Evolutionary conservation across 108 stramenopile genomes (phyloP).

Genomic region (Epipyxis sp.): DNA sequence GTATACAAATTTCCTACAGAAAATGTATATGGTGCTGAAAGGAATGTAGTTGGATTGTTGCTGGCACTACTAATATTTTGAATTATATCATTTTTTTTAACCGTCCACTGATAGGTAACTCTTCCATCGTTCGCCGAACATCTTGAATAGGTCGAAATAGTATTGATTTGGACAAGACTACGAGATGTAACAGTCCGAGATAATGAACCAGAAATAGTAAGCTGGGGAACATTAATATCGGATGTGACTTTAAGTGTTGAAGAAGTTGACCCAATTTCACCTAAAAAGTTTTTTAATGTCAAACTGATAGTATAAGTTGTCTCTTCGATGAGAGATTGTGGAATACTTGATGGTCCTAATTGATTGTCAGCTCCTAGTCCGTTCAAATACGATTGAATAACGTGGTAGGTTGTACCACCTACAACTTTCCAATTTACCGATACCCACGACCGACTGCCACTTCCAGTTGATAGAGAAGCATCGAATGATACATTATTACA

Average conservation of each 20-base stretch:
- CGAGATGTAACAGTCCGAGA: not conserved
- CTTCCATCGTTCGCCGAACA: not conserved
- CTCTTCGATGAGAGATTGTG: not conserved
- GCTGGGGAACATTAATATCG: not conserved
- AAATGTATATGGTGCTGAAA: not conserved
- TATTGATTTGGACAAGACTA: not conserved
- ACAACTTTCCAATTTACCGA: not conserved
- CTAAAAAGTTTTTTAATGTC: conserved; percentile 21
- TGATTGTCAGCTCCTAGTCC: not conserved
- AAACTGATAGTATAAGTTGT: not conserved
- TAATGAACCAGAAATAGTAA: not conserved
- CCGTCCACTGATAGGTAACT: not conserved
- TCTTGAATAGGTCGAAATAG: not conserved
- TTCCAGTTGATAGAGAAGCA: not conserved
- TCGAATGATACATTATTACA: conserved; percentile 2
- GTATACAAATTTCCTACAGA: not conserved
- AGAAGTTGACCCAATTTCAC: not conserved
- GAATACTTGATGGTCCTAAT: not conserved
- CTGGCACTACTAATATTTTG: not conserved
- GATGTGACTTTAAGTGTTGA: not conserved
- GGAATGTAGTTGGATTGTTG: not conserved
- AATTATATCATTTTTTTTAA: too few relatives aligned
- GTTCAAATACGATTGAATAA: not conserved
- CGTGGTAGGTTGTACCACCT: not conserved
- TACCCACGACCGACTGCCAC: not conserved